Percentiles rank a stretch among this genome's conserved stretches.
Conservation (phyloP, 2,329 filamentous ascomycete genomes). For the Trichophyton benhamiae region DNA sequence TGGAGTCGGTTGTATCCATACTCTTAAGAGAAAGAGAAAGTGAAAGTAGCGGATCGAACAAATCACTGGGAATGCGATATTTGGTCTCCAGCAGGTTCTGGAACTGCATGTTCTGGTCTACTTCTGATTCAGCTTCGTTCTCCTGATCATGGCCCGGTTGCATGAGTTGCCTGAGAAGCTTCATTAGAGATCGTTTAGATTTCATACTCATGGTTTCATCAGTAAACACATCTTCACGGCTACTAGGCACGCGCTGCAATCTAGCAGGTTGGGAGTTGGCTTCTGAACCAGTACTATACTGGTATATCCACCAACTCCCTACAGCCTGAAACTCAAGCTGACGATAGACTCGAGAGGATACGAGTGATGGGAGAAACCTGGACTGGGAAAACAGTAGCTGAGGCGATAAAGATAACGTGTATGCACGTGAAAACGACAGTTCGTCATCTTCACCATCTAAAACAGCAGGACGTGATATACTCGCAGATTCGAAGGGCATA, state of each 20-base stretch:
- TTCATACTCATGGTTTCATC: conserved; percentile 62
- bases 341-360: conserved; percentile 77
- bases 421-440: conserved; percentile 52
- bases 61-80: conserved; percentile 55
- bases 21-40: conserved; percentile 60
- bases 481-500: conserved; percentile 30
- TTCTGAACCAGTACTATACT: conserved; percentile 9
- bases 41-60: conserved; percentile 55
- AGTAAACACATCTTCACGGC: conserved; percentile 81
- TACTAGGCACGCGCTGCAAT: conserved; percentile 67
- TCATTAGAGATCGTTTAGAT: conserved; percentile 79
- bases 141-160: conserved; percentile 46
- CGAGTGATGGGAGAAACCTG: conserved; percentile 60
- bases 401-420: conserved; percentile 72
- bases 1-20: conserved; percentile 44
- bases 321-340: conserved; percentile 91
- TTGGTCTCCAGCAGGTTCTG: conserved; percentile 36
- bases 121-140: conserved; percentile 38
- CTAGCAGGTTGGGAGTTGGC: conserved; percentile 17
- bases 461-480: conserved; percentile 18
- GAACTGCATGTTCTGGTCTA: conserved; percentile 44
- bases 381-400: conserved; percentile 79
- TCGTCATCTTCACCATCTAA: conserved; percentile 14
- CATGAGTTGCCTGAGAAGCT: conserved; percentile 78
- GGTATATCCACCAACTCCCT: conserved; percentile 77